Evolutionary conservation across 139 green algal species (phyloP), one percentile per base, ranked within the genome.

Genomic region (Diplosphaera chodatii): DNA sequence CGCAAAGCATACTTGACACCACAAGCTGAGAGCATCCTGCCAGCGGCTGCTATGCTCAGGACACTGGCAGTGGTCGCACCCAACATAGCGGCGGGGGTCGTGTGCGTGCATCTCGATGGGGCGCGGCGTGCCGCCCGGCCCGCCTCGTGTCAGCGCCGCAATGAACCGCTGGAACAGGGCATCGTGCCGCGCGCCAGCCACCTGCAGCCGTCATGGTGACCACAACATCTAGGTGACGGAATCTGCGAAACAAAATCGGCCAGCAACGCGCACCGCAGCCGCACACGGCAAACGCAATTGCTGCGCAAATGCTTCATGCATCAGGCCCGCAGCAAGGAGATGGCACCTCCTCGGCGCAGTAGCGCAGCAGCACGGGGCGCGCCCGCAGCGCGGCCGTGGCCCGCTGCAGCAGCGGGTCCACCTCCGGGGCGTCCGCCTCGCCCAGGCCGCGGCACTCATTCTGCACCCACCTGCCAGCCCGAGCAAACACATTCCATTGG

Each of bases 51-150:
- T n/a, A n/a, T n/a, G n/a, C n/a, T n/a, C n/a, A n/a, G n/a, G n/a
- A n/a, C n/a, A n/a, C n/a, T n/a, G n/a, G n/a, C n/a, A n/a, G 37
- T 59, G 16, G 13, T n/a, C 48, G 48, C 48, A 59, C 48, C 69
- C 66, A 2, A 87, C 77, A 86, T 95, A 95, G 31, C 89, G 80
- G 63, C 81, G 74, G 3, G 95, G 93, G 79, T 99, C 94, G 70
- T 97, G 89, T 16, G 94, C 88, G 63, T 98, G 95, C 80, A 98
- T 89, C 82, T 99, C 94, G 40, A 99, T 99, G 23, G 94, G 94
- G 0, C 91, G 77, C 0, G 90, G 91, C 76, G 91, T 85, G 18
- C 91, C 91, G 3, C 77, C 83, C 18, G 86, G 85, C 0, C 89
- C 91, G 0, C 95, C 95, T 3, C 90, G 80, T 0, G 95, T 97